Evolutionary conservation across 352 stramenopile species (phyloP).

Genomic region (Pythium aristosporum): DNA sequence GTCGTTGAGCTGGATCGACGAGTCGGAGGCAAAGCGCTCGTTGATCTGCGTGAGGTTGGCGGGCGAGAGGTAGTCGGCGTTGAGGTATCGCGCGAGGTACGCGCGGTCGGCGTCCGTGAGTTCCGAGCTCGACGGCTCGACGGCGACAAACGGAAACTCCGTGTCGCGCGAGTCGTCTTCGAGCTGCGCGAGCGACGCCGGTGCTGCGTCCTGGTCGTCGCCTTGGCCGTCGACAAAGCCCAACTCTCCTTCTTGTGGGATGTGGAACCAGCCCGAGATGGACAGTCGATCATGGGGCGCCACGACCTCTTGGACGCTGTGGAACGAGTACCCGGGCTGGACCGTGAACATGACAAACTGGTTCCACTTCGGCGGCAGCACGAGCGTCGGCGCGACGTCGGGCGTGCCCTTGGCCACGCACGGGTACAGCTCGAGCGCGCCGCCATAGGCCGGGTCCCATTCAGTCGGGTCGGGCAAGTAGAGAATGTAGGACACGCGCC

Average conservation of each 20-base stretch:
- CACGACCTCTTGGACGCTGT: conserved; percentile 66
- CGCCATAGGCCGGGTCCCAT: conserved; percentile 84
- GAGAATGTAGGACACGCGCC: conserved; percentile 91
- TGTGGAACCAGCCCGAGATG: conserved; percentile 79
- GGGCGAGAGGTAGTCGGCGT: conserved; percentile 68
- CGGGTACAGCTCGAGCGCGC: conserved; percentile 87
- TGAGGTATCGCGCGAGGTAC: conserved; percentile 77
- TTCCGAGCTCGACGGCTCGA: conserved; percentile 3
- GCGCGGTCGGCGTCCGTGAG: conserved; percentile 50
- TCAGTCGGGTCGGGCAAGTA: conserved; percentile 86
- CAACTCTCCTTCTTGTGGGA: conserved; percentile 25
- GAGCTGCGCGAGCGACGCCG: conserved; percentile 27
- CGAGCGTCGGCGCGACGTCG: conserved; percentile 32
- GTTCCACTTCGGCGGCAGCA: conserved; percentile 79
- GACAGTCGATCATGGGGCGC: conserved; percentile 64
- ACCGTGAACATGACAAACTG: conserved; percentile 91
- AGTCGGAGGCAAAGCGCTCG: conserved; percentile 75
- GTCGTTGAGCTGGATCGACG: conserved; percentile 79
- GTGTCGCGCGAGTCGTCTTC: conserved; percentile 33
- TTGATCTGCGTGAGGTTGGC: conserved; percentile 73
- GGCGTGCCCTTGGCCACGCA: conserved; percentile 30
- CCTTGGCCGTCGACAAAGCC: conserved; percentile 24
- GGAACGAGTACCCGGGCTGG: conserved; percentile 83
- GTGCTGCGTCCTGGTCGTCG: conserved; percentile 16
- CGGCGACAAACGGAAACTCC: conserved; percentile 22